Conservation (phyloP, 2,329 filamentous ascomycete genomes). For the Aotearoamyces nothofagi region DNA sequence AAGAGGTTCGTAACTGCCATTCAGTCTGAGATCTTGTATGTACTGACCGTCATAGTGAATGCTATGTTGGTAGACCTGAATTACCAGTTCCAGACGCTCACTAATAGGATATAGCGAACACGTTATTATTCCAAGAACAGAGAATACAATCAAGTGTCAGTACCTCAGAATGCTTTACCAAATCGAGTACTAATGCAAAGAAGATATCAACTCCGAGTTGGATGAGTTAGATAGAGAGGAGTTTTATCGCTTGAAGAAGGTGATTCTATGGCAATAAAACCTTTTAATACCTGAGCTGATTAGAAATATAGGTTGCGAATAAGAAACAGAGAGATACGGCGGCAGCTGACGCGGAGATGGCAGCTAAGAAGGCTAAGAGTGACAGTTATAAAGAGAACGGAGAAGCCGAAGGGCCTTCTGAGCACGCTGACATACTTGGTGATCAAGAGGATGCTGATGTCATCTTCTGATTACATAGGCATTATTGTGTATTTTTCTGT, state of each 20-base stretch:
- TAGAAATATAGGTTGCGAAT: conserved; percentile 41
- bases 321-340: conserved; percentile 72
- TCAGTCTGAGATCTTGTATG: not conserved
- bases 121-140: conserved; percentile 92
- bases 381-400: conserved; percentile 23
- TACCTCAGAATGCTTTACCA: conserved; percentile 2
- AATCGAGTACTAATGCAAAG: conserved; percentile 7
- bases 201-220: conserved; percentile 93
- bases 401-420: conserved; percentile 25
- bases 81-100: not conserved
- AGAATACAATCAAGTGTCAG: conserved; percentile 97
- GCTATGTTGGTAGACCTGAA: conserved; percentile 56
- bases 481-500: no score
- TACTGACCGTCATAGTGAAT: conserved; percentile 46
- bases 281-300: conserved; percentile 2
- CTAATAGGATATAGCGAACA: conserved; percentile 42
- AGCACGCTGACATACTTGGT: conserved; percentile 50
- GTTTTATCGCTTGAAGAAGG: conserved; percentile 94
- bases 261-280: conserved; percentile 7
- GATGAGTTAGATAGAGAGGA: conserved; percentile 96
- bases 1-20: conserved; percentile 43
- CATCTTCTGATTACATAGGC: conserved; percentile 46
- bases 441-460: conserved; percentile 71
- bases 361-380: conserved; percentile 40
- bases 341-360: conserved; percentile 58